Evolutionary conservation across 1,284 basidiomycete genomes (phyloP).

Genomic region (Heterobasidion occidentale): DNA sequence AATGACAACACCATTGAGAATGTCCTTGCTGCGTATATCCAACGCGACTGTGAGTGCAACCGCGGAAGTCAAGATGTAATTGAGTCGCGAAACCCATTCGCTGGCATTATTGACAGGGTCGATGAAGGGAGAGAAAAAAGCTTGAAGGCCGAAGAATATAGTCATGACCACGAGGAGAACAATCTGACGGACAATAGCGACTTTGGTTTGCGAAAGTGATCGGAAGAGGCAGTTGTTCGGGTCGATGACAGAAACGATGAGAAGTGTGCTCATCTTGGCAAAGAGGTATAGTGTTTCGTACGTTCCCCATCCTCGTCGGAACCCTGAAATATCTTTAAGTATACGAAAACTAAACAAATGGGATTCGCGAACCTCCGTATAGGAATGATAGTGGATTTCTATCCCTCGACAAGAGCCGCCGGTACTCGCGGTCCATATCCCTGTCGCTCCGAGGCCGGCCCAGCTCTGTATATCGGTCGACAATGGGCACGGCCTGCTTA

Average conservation of each 20-base stretch:
- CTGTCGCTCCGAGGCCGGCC: slow-evolving; percentile 48
- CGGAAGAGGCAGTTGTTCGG: slow-evolving; percentile 73
- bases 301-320: slow-evolving; percentile 59
- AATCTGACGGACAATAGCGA: slow-evolving; percentile 56
- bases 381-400: slow-evolving; percentile 66
- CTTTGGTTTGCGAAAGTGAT: slow-evolving; percentile 35
- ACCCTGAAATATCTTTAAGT: slow-evolving; percentile 34
- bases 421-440: slow-evolving; percentile 71
- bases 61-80: slow-evolving; percentile 59
- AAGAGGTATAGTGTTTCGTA: slow-evolving; percentile 57
- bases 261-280: slow-evolving; percentile 62
- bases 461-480: slow-evolving; percentile 66
- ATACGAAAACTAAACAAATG: slow-evolving; percentile 3
- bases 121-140: slow-evolving; percentile 56
- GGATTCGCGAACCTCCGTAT: slow-evolving; percentile 53
- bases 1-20: slow-evolving; percentile 51
- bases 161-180: slow-evolving; percentile 54
- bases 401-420: slow-evolving; percentile 58
- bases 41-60: slow-evolving; percentile 55
- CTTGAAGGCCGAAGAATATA: slow-evolving; percentile 56
- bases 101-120: slow-evolving; percentile 72
- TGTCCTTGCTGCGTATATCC: slow-evolving; percentile 43
- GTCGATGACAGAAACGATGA: slow-evolving; percentile 62
- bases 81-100: slow-evolving; percentile 66
- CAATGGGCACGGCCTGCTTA: slow-evolving; percentile 48